Base-by-base conservation (phyloP, 768 basidiomycete species). In the Hygrophorus russula region DNA sequence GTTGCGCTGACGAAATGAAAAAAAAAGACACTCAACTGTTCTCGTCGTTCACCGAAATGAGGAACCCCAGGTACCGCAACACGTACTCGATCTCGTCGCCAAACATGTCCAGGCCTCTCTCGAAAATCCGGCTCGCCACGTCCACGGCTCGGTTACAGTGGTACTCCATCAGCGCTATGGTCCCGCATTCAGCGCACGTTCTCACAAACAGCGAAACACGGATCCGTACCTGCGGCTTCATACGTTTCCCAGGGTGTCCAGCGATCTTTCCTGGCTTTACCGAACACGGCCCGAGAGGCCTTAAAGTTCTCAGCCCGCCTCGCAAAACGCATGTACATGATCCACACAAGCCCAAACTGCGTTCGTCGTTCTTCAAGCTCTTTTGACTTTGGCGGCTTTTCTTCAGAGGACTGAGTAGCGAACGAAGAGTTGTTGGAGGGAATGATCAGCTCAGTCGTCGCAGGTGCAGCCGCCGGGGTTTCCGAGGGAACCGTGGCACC, bases 1-100 rank as follows among this genome's bases (percentile, higher is more conserved):
- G 9, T 3, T 7, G 13, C 3, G 40, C 15, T 29, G 5, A 39
- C 36, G 46, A 47, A 14, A 9, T 15, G 14, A 43, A n/a, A 20
- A 32, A 39, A 33, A 24, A 12, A 40, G 32, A 69, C 87, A 44
- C 42, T 28, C 52, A 57, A 96, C 94, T 99, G 55, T 82, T 89
- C 51, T 91, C 84, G 59, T 98, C 94, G 53, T 97, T 97, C 65
- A 96, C 76, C 19, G 82, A 85, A 51, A 98, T 84, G 53, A 98
- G 66, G 72, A 94, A 99, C 5, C 82, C 80, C 19, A 99, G 78
- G 63, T 96, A 96, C 42, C 84, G 76, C 47, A 89, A 65, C 7
- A 94, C 87, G 52, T 79, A 97, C 39, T 91, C 85, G 32, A 82
- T 73, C 48, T 94, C 84, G 15, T 84, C 79, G 2, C 76, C 76